phyloP scores from a whole-genome alignment of 345 rosid genomes.

The Erysimum cheiranthoides region DNA sequence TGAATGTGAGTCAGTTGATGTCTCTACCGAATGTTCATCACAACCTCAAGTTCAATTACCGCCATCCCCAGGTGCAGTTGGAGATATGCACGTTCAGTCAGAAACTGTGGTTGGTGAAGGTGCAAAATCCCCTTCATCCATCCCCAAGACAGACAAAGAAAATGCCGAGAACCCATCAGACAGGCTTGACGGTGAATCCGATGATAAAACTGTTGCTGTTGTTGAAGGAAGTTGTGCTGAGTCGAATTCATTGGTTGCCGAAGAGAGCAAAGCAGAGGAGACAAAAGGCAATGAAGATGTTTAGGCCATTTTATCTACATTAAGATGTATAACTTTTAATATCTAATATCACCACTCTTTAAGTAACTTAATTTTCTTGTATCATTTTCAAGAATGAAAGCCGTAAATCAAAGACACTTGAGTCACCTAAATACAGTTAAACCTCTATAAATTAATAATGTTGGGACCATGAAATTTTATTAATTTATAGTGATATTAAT shows the following conservation, averaged over 20 bases:
- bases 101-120: conserved; percentile 13
- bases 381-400: not conserved
- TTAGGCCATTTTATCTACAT: not conserved
- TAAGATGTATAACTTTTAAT: not conserved
- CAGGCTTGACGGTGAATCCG: conserved; percentile 3
- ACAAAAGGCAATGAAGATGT: conserved; percentile 4
- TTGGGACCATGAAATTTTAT: no score
- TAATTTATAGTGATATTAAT: no score
- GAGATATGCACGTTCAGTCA: not conserved
- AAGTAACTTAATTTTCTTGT: not conserved
- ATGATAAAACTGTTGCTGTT: not conserved
- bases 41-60: not conserved
- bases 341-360: not conserved
- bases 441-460: no score
- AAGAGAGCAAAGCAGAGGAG: conserved; percentile 36
- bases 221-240: conserved; percentile 22
- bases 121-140: conserved; percentile 4
- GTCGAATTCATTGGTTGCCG: conserved; percentile 9
- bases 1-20: not conserved
- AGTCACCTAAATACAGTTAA: not conserved
- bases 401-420: not conserved
- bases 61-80: conserved; percentile 1
- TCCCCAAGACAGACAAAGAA: conserved; percentile 15
- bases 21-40: not conserved
- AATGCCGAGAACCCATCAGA: conserved; percentile 8